These are phyloP conservation scores for Myriangium duriaei DNA, from an alignment of 2,329 filamentous ascomycete species.

Conservation along the genomic window DNA sequence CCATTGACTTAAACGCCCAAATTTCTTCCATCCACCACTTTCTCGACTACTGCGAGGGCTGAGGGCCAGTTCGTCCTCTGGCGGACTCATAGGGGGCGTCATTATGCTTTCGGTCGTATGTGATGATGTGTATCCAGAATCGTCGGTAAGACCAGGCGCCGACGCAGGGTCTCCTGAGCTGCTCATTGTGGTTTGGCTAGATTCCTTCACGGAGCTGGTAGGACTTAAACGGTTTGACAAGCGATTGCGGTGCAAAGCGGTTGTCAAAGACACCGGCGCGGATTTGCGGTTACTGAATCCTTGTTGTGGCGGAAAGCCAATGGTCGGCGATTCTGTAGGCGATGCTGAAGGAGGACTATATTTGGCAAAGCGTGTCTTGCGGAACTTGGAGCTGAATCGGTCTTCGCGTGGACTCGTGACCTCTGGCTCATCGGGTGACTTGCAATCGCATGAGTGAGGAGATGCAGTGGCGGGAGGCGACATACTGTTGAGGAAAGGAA, in stretches of 20 bases:
- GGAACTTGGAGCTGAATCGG: conserved; percentile 10
- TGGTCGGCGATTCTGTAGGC: conserved; percentile 18
- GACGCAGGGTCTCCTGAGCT: conserved; percentile 20
- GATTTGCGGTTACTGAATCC: conserved; percentile 19
- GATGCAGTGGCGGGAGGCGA: conserved; percentile 30
- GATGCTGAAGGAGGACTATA: conserved; percentile 23
- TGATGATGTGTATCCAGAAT: conserved; percentile 50
- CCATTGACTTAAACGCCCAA: conserved; percentile 26
- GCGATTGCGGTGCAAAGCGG: conserved; percentile 20
- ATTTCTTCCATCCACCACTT: conserved; percentile 27
- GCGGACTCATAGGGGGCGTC: conserved; percentile 63
- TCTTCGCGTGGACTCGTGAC: conserved; percentile 9
- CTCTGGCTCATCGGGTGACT: conserved; percentile 14
- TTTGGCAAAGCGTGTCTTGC: conserved; percentile 17
- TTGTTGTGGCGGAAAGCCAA: conserved; percentile 15
- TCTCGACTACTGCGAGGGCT: conserved; percentile 16
- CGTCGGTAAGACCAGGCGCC: conserved; percentile 46
- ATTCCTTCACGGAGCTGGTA: conserved; percentile 18
- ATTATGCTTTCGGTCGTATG: conserved; percentile 42
- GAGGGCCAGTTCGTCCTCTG: conserved; percentile 29
- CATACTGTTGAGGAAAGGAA: conserved; percentile 72
- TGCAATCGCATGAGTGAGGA: conserved; percentile 20
- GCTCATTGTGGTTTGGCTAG: conserved; percentile 13
- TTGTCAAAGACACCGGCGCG: conserved; percentile 21
- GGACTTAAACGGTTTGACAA: conserved; percentile 23